phyloP scores from a whole-genome alignment of 2,329 filamentous ascomycete genomes.

The Penicillium sp. region DNA sequence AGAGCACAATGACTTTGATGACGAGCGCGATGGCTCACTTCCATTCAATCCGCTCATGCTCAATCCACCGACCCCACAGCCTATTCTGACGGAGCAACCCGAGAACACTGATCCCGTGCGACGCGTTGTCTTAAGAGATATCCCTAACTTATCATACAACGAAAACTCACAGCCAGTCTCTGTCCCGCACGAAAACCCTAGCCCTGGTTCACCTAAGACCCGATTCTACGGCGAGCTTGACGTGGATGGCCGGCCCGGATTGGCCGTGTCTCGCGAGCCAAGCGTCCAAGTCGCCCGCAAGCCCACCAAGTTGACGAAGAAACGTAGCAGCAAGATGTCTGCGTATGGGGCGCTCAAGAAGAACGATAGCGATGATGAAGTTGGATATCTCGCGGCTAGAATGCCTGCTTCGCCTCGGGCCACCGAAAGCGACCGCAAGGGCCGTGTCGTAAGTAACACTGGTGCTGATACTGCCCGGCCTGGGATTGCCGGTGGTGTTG shows the following conservation, averaged over 20 bases:
- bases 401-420: slow-evolving; percentile 10
- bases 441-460: slow-evolving; percentile 46
- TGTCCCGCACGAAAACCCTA: slow-evolving; percentile 20
- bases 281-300: slow-evolving; percentile 27
- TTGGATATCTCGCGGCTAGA: slow-evolving; percentile 9
- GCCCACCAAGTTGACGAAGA: slow-evolving; percentile 33
- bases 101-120: slow-evolving; percentile 28
- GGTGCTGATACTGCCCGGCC: slow-evolving; percentile 36
- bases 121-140: slow-evolving; percentile 35
- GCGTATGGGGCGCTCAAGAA: slow-evolving; percentile 39
- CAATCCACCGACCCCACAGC: slow-evolving; percentile 48
- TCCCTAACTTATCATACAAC: slow-evolving; percentile 36
- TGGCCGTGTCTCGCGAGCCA: slow-evolving; percentile 24
- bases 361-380: slow-evolving; percentile 28
- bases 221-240: slow-evolving; percentile 44
- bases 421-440: slow-evolving; percentile 41
- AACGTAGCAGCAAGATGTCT: slow-evolving; percentile 34
- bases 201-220: slow-evolving; percentile 33
- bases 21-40: slow-evolving; percentile 19
- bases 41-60: slow-evolving; percentile 46
- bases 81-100: slow-evolving; percentile 24
- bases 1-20: slow-evolving; percentile 29
- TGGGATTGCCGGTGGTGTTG: slow-evolving; percentile 25
- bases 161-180: slow-evolving; percentile 23
- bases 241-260: slow-evolving; percentile 25